These are phyloP conservation scores for Leptodermis oblonga DNA, from an alignment of 257 asterid genomes.

Conservation along the genomic window DNA sequence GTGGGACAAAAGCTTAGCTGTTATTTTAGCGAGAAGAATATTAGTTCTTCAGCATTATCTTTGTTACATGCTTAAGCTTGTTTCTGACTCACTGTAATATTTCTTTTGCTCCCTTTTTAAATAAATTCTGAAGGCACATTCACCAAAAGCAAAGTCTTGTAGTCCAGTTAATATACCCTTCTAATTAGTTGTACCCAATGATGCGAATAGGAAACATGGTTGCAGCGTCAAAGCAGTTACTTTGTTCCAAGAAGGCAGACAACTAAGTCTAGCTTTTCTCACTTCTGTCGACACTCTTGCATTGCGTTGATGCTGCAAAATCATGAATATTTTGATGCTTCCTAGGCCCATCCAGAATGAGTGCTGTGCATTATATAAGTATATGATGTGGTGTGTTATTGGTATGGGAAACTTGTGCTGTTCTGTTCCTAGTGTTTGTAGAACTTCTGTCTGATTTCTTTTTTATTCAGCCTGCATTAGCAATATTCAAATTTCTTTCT, in stretches of 20 bases:
- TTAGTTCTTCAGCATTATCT: not conserved
- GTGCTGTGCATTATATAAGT: not conserved
- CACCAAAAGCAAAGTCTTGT: not conserved
- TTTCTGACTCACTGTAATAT: not conserved
- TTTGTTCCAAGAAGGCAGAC: not conserved
- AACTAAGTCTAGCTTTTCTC: not conserved
- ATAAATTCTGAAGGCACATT: not conserved
- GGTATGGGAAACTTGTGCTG: not conserved
- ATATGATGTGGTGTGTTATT: not conserved
- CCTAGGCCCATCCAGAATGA: not conserved
- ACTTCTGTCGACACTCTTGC: not conserved
- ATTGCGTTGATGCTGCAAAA: not conserved
- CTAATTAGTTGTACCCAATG: not conserved
- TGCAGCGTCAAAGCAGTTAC: not conserved
- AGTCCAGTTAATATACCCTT: not conserved
- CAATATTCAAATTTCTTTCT: not conserved
- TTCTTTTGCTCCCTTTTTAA: not conserved
- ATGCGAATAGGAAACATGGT: not conserved
- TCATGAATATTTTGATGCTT: not conserved
- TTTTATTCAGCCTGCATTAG: not conserved
- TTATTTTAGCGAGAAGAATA: not conserved
- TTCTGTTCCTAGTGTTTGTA: not conserved
- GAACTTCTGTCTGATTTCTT: not conserved
- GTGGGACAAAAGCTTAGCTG: too few species aligned
- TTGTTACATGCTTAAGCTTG: not conserved